A percentile compares a stretch with the other conserved stretches of the same genome.
phyloP scores from a whole-genome alignment of 768 basidiomycete species.

The Lentinula raphanica region DNA sequence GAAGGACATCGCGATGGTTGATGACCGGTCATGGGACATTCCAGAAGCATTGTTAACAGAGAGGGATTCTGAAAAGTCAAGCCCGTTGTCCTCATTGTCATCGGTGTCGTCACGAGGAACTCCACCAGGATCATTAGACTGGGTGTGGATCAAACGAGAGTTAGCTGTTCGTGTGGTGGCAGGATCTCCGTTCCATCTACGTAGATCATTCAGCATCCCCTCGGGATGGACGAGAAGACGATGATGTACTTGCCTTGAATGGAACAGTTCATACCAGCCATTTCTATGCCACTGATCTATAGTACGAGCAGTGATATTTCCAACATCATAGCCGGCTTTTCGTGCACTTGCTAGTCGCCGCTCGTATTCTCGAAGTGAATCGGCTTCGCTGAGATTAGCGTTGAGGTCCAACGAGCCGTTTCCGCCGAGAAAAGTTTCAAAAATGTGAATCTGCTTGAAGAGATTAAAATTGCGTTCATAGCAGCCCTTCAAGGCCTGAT shows the following conservation, averaged over 20 bases:
- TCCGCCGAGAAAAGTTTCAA: slow-evolving; percentile 50
- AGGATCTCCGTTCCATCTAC: slow-evolving; percentile 65
- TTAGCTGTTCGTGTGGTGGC: slow-evolving; percentile 47
- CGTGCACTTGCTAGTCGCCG: slow-evolving; percentile 63
- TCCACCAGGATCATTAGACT: slow-evolving; percentile 14
- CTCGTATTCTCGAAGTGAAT: slow-evolving; percentile 68
- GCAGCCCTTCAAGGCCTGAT: slow-evolving; percentile 79
- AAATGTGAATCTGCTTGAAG: slow-evolving; percentile 77
- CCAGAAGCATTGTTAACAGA: slow-evolving; percentile 28
- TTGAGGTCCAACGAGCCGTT: slow-evolving; percentile 30
- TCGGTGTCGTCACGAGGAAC: slow-evolving; percentile 46
- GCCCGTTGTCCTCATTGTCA: slow-evolving; percentile 32
- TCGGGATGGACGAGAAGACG: slow-evolving; percentile 1
- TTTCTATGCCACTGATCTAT: slow-evolving; percentile 76
- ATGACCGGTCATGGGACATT: slow-evolving; percentile 25
- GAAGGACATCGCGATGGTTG: slow-evolving; percentile 2
- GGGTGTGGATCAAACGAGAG: slow-evolving; percentile 25
- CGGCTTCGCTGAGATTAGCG: slow-evolving; percentile 45
- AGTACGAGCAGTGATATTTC: slow-evolving; percentile 66
- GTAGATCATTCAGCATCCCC: slow-evolving; percentile 5
- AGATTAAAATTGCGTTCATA: slow-evolving; percentile 82
- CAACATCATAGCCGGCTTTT: slow-evolving; percentile 63
- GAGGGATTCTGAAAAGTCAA: slow-evolving; percentile 38
- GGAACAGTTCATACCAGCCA: slow-evolving; percentile 75
- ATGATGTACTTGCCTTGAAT: slow-evolving; percentile 30